phyloP scores from a whole-genome alignment of 2,329 filamentous ascomycete genomes.

The Aspergillus sp. region DNA sequence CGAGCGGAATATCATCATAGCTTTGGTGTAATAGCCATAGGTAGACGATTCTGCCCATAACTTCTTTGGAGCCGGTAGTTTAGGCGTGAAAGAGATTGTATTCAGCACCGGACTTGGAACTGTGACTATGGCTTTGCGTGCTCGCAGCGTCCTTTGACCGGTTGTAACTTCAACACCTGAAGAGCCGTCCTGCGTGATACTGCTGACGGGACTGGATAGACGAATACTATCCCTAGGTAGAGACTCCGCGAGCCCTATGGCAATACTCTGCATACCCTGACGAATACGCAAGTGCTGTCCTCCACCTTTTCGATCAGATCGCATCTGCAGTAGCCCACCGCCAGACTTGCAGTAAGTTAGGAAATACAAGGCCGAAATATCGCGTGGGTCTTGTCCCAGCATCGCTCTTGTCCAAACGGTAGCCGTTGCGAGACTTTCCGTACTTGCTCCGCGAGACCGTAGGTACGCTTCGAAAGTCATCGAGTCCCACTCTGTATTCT shows the following conservation, averaged over 20 bases:
- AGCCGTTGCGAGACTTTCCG: constrained; percentile 33
- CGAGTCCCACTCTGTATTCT: constrained; percentile 32
- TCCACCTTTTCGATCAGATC: constrained; percentile 53
- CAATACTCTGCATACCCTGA: constrained; percentile 48
- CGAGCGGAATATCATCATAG: constrained; percentile 44
- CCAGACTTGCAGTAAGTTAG: constrained; percentile 57
- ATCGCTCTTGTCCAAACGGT: constrained; percentile 52
- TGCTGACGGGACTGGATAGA: constrained; percentile 10
- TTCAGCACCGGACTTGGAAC: constrained; percentile 50
- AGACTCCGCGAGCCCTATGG: constrained; percentile 36
- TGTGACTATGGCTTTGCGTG: constrained; percentile 50
- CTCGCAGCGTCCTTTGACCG: constrained; percentile 27
- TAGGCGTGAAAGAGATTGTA: constrained; percentile 50
- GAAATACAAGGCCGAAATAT: constrained; percentile 55
- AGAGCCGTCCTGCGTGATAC: constrained; percentile 6
- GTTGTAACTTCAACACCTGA: neutral
- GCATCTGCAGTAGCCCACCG: constrained; percentile 53
- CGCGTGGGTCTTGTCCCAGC: constrained; percentile 51
- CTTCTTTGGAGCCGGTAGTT: constrained; percentile 45
- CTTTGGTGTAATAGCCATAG: constrained; percentile 54
- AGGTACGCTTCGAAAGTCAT: constrained; percentile 44
- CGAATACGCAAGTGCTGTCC: constrained; percentile 54
- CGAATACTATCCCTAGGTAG: constrained; percentile 26
- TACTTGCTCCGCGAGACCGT: constrained; percentile 30
- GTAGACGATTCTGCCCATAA: constrained; percentile 34